Evolutionary conservation across 179 eudicot species (phyloP), one percentile per base, ranked within the genome.

Genomic region (Sideroxylon spinosum): DNA sequence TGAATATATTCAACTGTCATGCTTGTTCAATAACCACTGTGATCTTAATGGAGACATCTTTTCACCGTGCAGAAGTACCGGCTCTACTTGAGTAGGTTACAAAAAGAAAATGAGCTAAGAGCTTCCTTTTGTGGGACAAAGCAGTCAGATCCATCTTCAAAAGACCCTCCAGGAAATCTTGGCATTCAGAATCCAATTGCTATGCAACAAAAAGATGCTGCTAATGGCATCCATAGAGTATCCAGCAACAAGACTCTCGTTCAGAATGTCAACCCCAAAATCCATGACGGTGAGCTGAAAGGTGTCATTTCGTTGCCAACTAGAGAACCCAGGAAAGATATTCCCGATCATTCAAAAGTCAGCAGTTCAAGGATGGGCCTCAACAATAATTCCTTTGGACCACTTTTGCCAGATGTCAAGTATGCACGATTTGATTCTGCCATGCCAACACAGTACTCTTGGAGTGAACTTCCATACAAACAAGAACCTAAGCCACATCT

Each of bases 51-150:
- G 29, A 16, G 11, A 61, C 5, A 25, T 73, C 6, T 68, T 81
- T 71, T 78, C 59, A 50, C 74, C 69, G 26, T 23, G 90, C 94
- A 94, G 98, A 94, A 94, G 84, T 94, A 94, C 78, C 93, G 98
- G 37, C 94, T 94, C 53, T 94, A 92, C 83, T 81, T 94, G 82
- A 88, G 89, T 80, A 79, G 97, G 83, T 74, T 92, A 69, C 85
- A 86, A 78, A 91, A 86, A 63, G 92, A 85, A 13, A 87, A 86
- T 74, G 89, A 88, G 66, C 28, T 76, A 55, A 90, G 88, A 81
- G 80, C 78, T 79, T 73, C 90, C 67, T 79, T 75, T 73, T 85
- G 77, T 71, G 89, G 81, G 72, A 71, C 79, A 50, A 90, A 83
- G 83, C 85, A 82, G 32, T 44, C 84, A 11, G 93, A 87, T 56